Evolutionary conservation across 495 filamentous ascomycete genomes (phyloP), one percentile per base, ranked within the genome.

Genomic region (Penicillium simplicissimum): DNA sequence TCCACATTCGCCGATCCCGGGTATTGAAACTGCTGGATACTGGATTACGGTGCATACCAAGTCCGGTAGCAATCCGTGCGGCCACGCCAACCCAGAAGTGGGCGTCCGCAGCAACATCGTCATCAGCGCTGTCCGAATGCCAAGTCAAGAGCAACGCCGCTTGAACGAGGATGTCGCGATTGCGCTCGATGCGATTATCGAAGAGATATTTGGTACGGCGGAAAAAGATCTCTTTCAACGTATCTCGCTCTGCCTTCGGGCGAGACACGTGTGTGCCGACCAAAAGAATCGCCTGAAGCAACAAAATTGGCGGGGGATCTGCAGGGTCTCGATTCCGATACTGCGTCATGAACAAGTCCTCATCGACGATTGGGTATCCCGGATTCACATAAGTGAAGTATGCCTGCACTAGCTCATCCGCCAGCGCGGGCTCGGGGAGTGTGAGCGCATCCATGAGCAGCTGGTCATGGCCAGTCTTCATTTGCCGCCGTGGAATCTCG

Each of bases 31-130:
- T 71, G 55, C 75, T 78, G 1, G 74, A 75, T 10, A 79, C 75
- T 9, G 76, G 74, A 59, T 81, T 78, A 19, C 80, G 77, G 64
- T 82, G 80, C 78, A 81, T 80, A 23, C 80, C 80, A 38, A 81
- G 66, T 8, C 80, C 80, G 3, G 76, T 81, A 42, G 80, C 79
- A 52, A 81, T 81, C 23, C 80, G 70, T 34, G 75, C 73, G 53
- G 80, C 80, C 10, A 80, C 71, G 15, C 80, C 80, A 13, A 81
- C 74, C 80, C 79, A 82, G 59, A 78, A 81, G 55, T 80, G 78
- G 54, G 78, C 78, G 56, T 82, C 80, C 33, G 78, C 79, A 15
- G 77, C 66, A 14, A 82, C 79, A 69, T 81, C 79, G 40, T 81
- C 79, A 47, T 82, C 80, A 8, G 76, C 70, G 19, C 69, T 72